These are phyloP conservation scores for Nannochloropsis granulata DNA, from an alignment of 108 stramenopile genomes.

Conservation along the genomic window DNA sequence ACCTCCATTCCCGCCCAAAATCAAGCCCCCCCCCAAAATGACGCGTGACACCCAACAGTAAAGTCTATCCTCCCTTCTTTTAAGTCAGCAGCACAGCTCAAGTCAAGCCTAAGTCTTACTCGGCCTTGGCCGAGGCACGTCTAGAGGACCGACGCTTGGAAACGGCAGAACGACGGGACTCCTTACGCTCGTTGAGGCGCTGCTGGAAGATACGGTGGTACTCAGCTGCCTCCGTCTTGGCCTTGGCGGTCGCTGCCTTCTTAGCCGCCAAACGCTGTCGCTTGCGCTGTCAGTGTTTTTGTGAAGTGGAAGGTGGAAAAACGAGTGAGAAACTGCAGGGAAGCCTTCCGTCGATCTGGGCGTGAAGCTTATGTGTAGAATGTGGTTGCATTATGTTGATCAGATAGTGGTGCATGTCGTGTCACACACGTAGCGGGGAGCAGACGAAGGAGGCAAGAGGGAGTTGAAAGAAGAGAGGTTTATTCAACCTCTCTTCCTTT, in stretches of 20 bases:
- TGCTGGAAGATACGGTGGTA: conserved; percentile 92
- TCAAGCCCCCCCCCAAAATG: no score
- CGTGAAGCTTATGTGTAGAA: background rate
- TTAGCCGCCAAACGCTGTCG: background rate
- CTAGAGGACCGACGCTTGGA: conserved; percentile 92
- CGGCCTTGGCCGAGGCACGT: conserved; percentile 37
- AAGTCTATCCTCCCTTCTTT: no score
- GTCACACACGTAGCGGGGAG: background rate
- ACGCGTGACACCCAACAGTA: no score
- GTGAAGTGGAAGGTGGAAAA: background rate
- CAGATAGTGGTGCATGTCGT: background rate
- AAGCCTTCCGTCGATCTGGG: background rate
- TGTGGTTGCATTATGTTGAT: background rate
- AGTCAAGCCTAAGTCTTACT: background rate
- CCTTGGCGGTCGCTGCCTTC: background rate
- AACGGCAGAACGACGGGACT: conserved; percentile 79
- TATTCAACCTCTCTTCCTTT: background rate
- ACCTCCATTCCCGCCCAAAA: no score
- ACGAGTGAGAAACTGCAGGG: background rate
- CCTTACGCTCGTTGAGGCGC: conserved; percentile 81
- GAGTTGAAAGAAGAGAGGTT: background rate
- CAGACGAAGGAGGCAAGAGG: background rate
- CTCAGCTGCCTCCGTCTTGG: conserved; percentile 52
- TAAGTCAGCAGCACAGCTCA: no score
- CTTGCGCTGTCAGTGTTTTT: conserved; percentile 48